Conservation (phyloP, 352 stramenopile species). For the Pythium plurisporium region DNA sequence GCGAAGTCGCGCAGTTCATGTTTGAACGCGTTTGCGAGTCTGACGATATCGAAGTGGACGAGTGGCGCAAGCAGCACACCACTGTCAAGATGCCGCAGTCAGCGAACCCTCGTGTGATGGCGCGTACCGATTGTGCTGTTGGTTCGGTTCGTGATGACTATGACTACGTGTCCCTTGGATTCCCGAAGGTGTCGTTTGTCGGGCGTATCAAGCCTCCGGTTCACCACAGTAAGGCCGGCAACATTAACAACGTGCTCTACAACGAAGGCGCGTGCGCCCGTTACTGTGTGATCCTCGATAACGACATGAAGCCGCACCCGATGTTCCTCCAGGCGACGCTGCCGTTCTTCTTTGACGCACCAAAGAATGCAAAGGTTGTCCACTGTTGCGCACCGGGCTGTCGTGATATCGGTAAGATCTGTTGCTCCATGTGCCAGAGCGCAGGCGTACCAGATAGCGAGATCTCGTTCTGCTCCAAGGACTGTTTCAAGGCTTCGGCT, state of each 20-base stretch:
- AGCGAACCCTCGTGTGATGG: slow-evolving; percentile 69
- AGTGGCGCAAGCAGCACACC: slow-evolving; percentile 83
- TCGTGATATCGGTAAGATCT: slow-evolving; percentile 81
- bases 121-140: slow-evolving; percentile 81
- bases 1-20: slow-evolving; percentile 79
- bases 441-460: slow-evolving; percentile 73
- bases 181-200: slow-evolving; percentile 81
- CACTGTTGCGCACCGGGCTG: slow-evolving; percentile 71
- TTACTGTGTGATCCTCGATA: slow-evolving; percentile 90
- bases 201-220: slow-evolving; percentile 85
- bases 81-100: slow-evolving; percentile 77
- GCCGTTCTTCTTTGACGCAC: slow-evolving; percentile 88
- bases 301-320: slow-evolving; percentile 90
- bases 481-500: slow-evolving; percentile 83
- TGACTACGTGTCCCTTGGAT: slow-evolving; percentile 85
- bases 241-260: slow-evolving; percentile 90
- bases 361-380: slow-evolving; percentile 79
- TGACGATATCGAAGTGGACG: slow-evolving; percentile 71
- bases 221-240: slow-evolving; percentile 90
- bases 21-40: slow-evolving; percentile 80
- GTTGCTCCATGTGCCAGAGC: slow-evolving; percentile 82
- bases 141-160: slow-evolving; percentile 87
- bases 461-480: slow-evolving; percentile 86
- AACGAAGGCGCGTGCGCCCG: slow-evolving; percentile 87
- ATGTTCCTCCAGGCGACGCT: slow-evolving; percentile 85